These are phyloP conservation scores for Clavispora fructus DNA, from an alignment of 805 yeast species.

Conservation along the genomic window DNA sequence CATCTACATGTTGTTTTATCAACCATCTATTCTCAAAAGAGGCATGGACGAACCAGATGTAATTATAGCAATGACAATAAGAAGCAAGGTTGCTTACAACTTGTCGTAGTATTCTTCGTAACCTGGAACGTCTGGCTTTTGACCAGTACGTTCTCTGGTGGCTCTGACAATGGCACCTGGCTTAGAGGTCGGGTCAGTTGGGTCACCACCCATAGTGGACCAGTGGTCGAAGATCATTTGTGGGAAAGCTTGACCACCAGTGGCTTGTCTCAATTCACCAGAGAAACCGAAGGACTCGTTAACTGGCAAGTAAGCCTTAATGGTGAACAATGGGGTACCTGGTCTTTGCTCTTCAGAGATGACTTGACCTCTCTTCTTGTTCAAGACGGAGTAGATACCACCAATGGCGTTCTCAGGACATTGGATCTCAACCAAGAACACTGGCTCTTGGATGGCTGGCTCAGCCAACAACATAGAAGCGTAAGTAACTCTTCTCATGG, in stretches of 20 bases:
- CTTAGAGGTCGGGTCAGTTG: constrained; percentile 72
- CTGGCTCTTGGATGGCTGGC: constrained; percentile 99
- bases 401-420: constrained; percentile 99
- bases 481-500: constrained; percentile 99
- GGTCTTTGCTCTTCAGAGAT: constrained; percentile 99
- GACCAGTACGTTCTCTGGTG: constrained; percentile 91
- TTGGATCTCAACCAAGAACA: constrained; percentile 98
- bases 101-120: constrained; percentile 98
- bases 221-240: constrained; percentile 99
- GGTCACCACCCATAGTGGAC: constrained; percentile 88
- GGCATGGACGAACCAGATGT: background rate
- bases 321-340: constrained; percentile 99
- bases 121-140: constrained; percentile 96
- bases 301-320: constrained; percentile 99
- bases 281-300: constrained; percentile 99
- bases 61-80: constrained; percentile 5
- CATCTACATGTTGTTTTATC: constrained; percentile 2
- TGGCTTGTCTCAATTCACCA: constrained; percentile 98
- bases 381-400: constrained; percentile 99
- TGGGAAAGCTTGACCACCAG: constrained; percentile 99
- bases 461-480: constrained; percentile 97
- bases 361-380: constrained; percentile 99
- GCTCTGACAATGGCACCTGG: constrained; percentile 55
- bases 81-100: constrained; percentile 44
- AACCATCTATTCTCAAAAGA: constrained; percentile 2